A percentile compares a stretch with the other conserved stretches of the same genome.
Evolutionary conservation across 495 filamentous ascomycete genomes (phyloP).

Genomic region (Penicillium herquei): DNA sequence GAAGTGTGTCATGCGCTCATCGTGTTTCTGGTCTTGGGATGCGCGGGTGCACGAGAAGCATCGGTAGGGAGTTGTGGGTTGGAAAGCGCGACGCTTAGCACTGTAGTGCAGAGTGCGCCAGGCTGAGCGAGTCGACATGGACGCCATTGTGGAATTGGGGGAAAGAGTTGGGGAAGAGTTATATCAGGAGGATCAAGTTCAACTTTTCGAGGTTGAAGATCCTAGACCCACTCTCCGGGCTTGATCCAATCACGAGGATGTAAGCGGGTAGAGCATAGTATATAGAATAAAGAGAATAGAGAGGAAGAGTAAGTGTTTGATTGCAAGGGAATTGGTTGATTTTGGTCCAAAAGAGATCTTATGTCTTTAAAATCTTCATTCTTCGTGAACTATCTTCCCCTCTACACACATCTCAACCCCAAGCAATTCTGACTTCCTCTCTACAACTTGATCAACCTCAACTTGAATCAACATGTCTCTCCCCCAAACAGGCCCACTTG

Average conservation of each 20-base stretch:
- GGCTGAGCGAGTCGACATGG: conserved; percentile 32
- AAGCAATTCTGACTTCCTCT: too few species aligned
- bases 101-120: conserved; percentile 38
- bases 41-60: conserved; percentile 55
- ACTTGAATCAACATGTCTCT: too few species aligned
- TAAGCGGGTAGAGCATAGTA: not conserved
- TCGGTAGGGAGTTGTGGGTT: conserved; percentile 39
- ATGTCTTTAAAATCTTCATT: too few species aligned
- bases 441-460: too few species aligned
- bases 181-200: not conserved
- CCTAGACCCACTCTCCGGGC: conserved; percentile 12
- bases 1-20: conserved; percentile 81
- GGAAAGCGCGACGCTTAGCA: conserved; percentile 27
- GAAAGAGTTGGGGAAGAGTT: not conserved
- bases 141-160: conserved; percentile 4
- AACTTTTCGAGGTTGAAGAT: conserved; percentile 23
- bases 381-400: too few species aligned
- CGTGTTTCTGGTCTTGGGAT: conserved; percentile 41
- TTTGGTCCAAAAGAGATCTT: too few species aligned
- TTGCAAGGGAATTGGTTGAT: too few species aligned
- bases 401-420: too few species aligned
- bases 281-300: too few species aligned
- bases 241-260: conserved; percentile 17
- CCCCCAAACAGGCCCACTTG: too few species aligned
- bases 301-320: too few species aligned